Base-by-base conservation (phyloP, 805 yeast genomes). In the Metschnikowia gruessii region DNA sequence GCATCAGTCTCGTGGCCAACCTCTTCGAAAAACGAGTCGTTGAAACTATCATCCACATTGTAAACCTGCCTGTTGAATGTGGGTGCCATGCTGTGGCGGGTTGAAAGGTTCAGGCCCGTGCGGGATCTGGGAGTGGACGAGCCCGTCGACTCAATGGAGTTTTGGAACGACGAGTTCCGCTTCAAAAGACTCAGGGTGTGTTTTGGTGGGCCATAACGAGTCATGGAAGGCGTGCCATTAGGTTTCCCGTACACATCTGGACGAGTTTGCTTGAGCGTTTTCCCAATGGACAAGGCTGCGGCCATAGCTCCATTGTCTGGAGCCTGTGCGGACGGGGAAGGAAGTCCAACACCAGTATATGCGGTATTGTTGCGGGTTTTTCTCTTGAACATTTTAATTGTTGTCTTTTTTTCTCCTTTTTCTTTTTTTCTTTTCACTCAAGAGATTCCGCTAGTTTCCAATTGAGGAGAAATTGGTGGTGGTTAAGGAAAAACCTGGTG, bases 261-360 rank as follows among this genome's bases (percentile, higher is more conserved):
- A 44, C 50, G 53, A 13, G 56, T 45, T 38, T 51, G 55, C 45
- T 59, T 61, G 50, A 62, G 50, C 28, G 55, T 55, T 46, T 70
- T 59, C 15, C 77, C 77, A 49, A 72, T 72, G 26, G 75, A 65
- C 40, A 69, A 55, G 1, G 77, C 77, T 3, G 77, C 77, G 3
- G 77, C 77, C 60, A 67, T 56, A 16, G 77, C 77, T 36, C 61
- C 59, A 37, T 62, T 57, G 51, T 57, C 64, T 17, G 76, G 76
- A 46, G 69, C 71, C 42, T 50, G 59, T 13, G 62, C 43, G 5
- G 65, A 53, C 7, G 68, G 68, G 1, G 69, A 63, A 7, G 58
- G 51, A 45, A 63, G 72, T 51, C 69, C 69, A 19, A 72, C 76
- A 19, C 76, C 76, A 4, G 76, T 72, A 53, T 72, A 72, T 19